Percentiles rank a stretch among this genome's conserved stretches.
Conservation (phyloP, 805 yeast genomes). For the Lipomyces anomalus region DNA sequence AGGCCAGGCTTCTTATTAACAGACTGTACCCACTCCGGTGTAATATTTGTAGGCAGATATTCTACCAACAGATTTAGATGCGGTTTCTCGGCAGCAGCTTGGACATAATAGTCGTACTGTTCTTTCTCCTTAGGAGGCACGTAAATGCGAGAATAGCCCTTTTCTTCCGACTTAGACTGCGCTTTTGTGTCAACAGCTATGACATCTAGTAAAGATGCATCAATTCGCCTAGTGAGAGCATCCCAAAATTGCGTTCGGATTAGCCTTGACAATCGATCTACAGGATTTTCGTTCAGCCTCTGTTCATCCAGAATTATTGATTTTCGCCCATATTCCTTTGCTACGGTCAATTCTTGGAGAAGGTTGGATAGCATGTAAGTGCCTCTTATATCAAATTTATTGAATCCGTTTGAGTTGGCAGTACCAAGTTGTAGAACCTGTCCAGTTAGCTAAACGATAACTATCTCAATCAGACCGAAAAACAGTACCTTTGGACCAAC, state of each 20-base stretch:
- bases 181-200: constrained; percentile 80
- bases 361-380: constrained; percentile 84
- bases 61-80: constrained; percentile 63
- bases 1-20: constrained; percentile 81
- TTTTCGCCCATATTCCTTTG: constrained; percentile 70
- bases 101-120: constrained; percentile 62
- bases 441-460: no score
- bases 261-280: constrained; percentile 63
- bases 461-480: no score
- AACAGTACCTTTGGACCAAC: constrained; percentile 81
- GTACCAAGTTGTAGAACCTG: constrained; percentile 75
- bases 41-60: constrained; percentile 66
- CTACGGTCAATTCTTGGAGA: constrained; percentile 82
- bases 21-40: constrained; percentile 70
- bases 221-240: constrained; percentile 64
- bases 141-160: constrained; percentile 79
- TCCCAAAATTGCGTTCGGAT: constrained; percentile 78
- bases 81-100: constrained; percentile 51
- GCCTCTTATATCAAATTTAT: constrained; percentile 69
- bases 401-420: constrained; percentile 75
- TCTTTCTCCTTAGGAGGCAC: constrained; percentile 64
- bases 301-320: constrained; percentile 78
- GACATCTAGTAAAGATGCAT: constrained; percentile 52
- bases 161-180: constrained; percentile 51
- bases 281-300: constrained; percentile 82